phyloP scores from a whole-genome alignment of 306 rosid species.

The Datisca glomerata region DNA sequence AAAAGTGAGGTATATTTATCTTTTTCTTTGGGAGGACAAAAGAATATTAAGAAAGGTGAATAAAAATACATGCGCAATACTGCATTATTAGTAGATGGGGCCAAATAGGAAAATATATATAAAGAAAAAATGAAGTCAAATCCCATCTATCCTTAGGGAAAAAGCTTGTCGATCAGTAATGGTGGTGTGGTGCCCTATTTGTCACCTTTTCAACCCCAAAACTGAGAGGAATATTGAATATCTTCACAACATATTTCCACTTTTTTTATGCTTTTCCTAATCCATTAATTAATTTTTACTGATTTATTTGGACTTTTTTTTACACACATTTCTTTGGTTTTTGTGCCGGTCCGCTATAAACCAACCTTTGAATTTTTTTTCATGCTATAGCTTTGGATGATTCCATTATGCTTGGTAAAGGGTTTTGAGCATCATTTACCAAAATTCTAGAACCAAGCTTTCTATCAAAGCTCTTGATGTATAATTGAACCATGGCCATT shows the following conservation, averaged over 20 bases:
- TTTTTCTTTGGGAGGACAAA: too few species aligned
- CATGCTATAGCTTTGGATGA: too few species aligned
- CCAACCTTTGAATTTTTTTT: too few species aligned
- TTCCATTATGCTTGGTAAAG: too few species aligned
- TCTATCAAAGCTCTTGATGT: too few species aligned
- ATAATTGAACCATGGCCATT: too few species aligned
- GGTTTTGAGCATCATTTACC: too few species aligned
- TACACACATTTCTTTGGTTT: constrained; percentile 4
- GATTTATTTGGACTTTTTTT: neutral
- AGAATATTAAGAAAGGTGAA: constrained; percentile 2
- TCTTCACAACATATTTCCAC: constrained; percentile 3
- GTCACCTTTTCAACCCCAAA: constrained; percentile 17
- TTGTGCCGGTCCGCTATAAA: too few species aligned
- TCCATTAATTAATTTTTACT: neutral
- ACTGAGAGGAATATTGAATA: constrained; percentile 32
- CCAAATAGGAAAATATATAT: too few species aligned
- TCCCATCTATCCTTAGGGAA: constrained; percentile 18
- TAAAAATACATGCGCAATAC: constrained; percentile 14
- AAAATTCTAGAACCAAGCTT: too few species aligned
- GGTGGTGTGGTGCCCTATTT: constrained; percentile 24
- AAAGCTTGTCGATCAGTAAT: constrained; percentile 20
- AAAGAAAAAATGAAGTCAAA: constrained; percentile 34
- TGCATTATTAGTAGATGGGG: constrained; percentile 14
- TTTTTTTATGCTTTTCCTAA: neutral
- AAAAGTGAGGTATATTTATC: neutral